Evolutionary conservation across 352 stramenopile genomes (phyloP).

Genomic region (Phytophthora ramorum): DNA sequence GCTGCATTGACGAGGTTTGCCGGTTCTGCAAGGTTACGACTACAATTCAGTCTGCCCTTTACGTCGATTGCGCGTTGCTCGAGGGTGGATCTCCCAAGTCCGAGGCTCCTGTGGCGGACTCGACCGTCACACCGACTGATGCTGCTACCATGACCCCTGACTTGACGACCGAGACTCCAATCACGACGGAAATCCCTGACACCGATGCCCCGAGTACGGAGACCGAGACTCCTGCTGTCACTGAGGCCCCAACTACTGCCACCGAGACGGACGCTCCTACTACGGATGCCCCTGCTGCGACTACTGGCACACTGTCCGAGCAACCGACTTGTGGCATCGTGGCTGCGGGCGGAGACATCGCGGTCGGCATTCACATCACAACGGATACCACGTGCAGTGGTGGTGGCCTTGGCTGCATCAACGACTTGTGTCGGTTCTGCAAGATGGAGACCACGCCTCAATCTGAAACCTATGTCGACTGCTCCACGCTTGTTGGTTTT

Average conservation of each 20-base stretch:
- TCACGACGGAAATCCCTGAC: not conserved
- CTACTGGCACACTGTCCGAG: not conserved
- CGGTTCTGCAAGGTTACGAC: conserved; percentile 48
- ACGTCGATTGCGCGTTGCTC: conserved; percentile 26
- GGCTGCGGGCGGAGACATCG: conserved; percentile 29
- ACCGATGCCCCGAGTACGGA: not conserved
- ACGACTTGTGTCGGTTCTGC: conserved; percentile 54
- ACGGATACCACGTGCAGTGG: conserved; percentile 33
- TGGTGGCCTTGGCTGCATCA: conserved; percentile 46
- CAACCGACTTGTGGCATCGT: conserved; percentile 16
- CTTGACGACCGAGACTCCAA: not conserved
- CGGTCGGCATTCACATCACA: conserved; percentile 37
- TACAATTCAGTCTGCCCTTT: conserved; percentile 25
- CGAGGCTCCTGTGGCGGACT: not conserved
- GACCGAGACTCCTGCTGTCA: not conserved
- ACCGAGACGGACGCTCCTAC: not conserved
- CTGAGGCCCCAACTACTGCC: not conserved
- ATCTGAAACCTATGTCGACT: conserved; percentile 33
- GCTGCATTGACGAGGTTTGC: conserved; percentile 48
- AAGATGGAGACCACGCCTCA: conserved; percentile 31
- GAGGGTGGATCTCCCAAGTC: conserved; percentile 2
- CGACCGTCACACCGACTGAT: not conserved
- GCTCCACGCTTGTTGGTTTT: conserved; percentile 8
- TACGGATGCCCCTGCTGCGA: conserved; percentile 2
- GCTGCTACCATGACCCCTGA: not conserved